Evolutionary conservation across 768 basidiomycete genomes (phyloP).

Genomic region (Rhodotorula graminis): DNA sequence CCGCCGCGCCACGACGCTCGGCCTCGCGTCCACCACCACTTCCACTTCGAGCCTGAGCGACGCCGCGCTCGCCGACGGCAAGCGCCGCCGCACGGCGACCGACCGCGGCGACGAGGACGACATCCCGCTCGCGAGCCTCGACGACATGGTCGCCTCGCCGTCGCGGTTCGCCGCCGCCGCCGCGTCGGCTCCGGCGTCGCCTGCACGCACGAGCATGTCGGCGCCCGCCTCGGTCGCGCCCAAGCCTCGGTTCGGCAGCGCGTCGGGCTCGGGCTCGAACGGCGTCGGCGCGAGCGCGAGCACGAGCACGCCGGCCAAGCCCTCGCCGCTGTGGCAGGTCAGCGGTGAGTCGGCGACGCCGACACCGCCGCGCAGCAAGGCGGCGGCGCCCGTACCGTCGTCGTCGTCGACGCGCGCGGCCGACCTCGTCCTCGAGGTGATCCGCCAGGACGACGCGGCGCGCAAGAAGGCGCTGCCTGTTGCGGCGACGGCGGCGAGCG

Average conservation of each 20-base stretch:
- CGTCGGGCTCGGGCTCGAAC: neutral
- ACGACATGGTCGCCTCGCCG: constrained; percentile 17
- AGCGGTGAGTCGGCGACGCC: neutral
- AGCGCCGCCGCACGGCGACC: constrained; percentile 14
- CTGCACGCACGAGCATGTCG: neutral
- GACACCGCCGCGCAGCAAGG: too few species aligned
- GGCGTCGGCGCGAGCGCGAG: neutral
- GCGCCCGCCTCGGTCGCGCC: neutral
- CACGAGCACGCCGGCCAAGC: constrained; percentile 23
- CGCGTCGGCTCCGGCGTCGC: neutral
- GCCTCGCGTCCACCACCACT: neutral
- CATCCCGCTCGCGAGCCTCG: constrained; percentile 23
- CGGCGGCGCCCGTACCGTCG: neutral
- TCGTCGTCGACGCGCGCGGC: constrained; percentile 18
- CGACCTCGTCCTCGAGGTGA: constrained; percentile 37
- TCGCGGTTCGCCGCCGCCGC: too few species aligned
- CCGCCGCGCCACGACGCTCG: neutral
- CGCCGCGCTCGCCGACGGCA: constrained; percentile 19
- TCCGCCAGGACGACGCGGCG: constrained; percentile 17
- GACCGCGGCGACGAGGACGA: constrained; percentile 9
- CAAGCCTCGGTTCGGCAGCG: neutral
- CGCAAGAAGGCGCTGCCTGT: neutral
- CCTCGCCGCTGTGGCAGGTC: constrained; percentile 37
- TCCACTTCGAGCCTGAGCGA: constrained; percentile 20
- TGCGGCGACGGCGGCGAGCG: neutral